Percentiles rank a stretch among this genome's conserved stretches.
These are phyloP conservation scores for Agrocybe pediades DNA, from an alignment of 768 basidiomycete species.

Conservation along the genomic window DNA sequence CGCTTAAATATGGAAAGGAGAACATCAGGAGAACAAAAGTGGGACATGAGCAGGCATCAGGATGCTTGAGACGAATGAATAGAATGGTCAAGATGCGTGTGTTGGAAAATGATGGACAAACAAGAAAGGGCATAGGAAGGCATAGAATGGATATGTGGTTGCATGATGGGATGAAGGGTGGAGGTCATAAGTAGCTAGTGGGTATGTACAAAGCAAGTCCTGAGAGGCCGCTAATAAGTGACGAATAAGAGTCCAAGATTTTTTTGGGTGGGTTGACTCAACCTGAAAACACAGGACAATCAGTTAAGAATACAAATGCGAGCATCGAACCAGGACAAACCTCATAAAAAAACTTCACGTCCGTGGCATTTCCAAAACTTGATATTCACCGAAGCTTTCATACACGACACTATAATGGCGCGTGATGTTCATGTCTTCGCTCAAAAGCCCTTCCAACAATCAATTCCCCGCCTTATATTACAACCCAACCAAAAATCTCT, in stretches of 20 bases:
- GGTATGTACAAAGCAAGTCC: slow-evolving; percentile 23
- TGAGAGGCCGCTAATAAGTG: slow-evolving; percentile 20
- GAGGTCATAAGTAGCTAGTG: slow-evolving; percentile 12
- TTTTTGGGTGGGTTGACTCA: slow-evolving; percentile 5
- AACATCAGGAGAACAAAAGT: slow-evolving; percentile 9
- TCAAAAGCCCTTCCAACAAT: no score
- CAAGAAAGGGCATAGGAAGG: slow-evolving; percentile 22
- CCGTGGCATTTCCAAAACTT: slow-evolving; percentile 42
- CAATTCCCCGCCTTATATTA: no score
- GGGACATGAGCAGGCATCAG: slow-evolving; percentile 4
- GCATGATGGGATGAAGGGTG: not conserved
- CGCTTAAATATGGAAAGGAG: slow-evolving; percentile 15
- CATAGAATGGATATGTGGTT: slow-evolving; percentile 20
- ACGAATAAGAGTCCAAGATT: slow-evolving; percentile 23
- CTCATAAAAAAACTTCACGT: slow-evolving; percentile 43
- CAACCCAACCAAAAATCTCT: no score
- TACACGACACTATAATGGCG: no score
- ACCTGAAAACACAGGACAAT: no score
- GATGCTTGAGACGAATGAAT: slow-evolving; percentile 3
- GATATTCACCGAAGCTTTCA: slow-evolving; percentile 27
- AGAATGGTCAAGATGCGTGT: not conserved
- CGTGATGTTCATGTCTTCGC: no score
- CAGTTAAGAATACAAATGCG: no score
- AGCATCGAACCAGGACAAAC: slow-evolving; percentile 22
- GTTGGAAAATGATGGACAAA: not conserved